Evolutionary conservation across 768 basidiomycete species (phyloP).

Genomic region (Amanita jacksonii): DNA sequence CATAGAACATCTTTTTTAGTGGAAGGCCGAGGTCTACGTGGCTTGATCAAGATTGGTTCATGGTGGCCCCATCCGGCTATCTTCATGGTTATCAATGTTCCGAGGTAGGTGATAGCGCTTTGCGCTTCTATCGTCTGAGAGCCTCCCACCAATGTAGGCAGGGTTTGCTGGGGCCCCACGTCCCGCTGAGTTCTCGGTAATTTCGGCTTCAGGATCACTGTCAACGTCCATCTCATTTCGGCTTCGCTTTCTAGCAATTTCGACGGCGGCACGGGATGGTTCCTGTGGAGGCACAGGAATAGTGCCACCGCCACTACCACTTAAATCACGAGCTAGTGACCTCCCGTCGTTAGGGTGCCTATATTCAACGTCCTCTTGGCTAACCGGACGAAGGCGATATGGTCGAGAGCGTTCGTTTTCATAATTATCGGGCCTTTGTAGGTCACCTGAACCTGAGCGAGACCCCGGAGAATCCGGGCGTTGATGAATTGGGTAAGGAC

Average conservation of each 20-base stretch:
- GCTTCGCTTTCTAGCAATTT: constrained; percentile 42
- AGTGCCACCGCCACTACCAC: constrained; percentile 15
- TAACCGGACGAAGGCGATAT: constrained; percentile 44
- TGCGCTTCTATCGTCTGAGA: constrained; percentile 39
- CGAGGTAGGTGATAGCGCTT: constrained; percentile 49
- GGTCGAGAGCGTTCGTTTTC: constrained; percentile 39
- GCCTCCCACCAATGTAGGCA: constrained; percentile 16
- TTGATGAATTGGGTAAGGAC: constrained; percentile 30
- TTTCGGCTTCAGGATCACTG: constrained; percentile 39
- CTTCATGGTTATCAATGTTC: constrained; percentile 31
- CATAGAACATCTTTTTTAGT: constrained; percentile 11
- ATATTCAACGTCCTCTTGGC: constrained; percentile 42
- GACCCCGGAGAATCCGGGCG: constrained; percentile 54
- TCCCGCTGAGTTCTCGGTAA: constrained; percentile 21
- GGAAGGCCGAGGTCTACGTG: constrained; percentile 8
- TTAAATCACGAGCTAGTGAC: constrained; percentile 30
- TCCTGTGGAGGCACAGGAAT: constrained; percentile 18
- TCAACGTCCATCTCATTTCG: constrained; percentile 60
- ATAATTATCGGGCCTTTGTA: constrained; percentile 44
- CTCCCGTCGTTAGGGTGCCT: constrained; percentile 42
- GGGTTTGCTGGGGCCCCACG: constrained; percentile 18
- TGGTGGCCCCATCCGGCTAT: constrained; percentile 14
- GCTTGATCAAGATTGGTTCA: constrained; percentile 13
- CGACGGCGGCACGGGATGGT: constrained; percentile 31
- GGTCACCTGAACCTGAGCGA: constrained; percentile 29